These are phyloP conservation scores for Trypanosoma cruzi DNA, from an alignment of 208 protist genomes.

Conservation along the genomic window DNA sequence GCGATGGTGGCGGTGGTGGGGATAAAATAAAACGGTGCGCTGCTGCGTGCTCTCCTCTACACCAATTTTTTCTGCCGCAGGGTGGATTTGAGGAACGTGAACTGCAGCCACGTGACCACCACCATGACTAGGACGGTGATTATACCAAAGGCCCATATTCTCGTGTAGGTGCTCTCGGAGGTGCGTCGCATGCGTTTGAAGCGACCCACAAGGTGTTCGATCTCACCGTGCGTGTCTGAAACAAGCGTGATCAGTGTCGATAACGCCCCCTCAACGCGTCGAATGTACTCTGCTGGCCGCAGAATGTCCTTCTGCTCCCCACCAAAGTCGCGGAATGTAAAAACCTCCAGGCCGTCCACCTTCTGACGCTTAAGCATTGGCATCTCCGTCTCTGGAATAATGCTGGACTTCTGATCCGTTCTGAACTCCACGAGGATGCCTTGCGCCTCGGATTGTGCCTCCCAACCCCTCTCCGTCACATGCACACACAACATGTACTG, in stretches of 20 bases:
- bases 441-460: conserved; percentile 1
- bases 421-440: conserved; percentile 26
- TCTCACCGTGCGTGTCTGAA: conserved; percentile 22
- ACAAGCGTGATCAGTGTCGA: conserved; percentile 19
- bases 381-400: conserved; percentile 1
- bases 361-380: conserved; percentile 34
- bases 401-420: conserved; percentile 25
- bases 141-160: conserved; percentile 68
- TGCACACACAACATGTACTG: conserved; percentile 34
- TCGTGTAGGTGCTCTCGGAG: conserved; percentile 77
- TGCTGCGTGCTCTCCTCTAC: not conserved
- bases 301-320: conserved; percentile 68
- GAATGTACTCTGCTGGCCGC: conserved; percentile 54
- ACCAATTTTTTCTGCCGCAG: conserved; percentile 72
- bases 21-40: too few species aligned
- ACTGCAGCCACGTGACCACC: conserved; percentile 60
- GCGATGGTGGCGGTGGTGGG: too few species aligned
- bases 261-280: conserved; percentile 34
- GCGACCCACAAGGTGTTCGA: conserved; percentile 17
- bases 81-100: conserved; percentile 64
- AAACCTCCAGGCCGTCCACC: conserved; percentile 64
- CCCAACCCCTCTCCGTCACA: conserved; percentile 11
- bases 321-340: conserved; percentile 59
- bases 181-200: conserved; percentile 57
- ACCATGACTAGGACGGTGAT: conserved; percentile 45